Percentiles rank a stretch among this genome's conserved stretches.
phyloP scores from a whole-genome alignment of 768 basidiomycete genomes.

The Hypsizygus marmoreus region DNA sequence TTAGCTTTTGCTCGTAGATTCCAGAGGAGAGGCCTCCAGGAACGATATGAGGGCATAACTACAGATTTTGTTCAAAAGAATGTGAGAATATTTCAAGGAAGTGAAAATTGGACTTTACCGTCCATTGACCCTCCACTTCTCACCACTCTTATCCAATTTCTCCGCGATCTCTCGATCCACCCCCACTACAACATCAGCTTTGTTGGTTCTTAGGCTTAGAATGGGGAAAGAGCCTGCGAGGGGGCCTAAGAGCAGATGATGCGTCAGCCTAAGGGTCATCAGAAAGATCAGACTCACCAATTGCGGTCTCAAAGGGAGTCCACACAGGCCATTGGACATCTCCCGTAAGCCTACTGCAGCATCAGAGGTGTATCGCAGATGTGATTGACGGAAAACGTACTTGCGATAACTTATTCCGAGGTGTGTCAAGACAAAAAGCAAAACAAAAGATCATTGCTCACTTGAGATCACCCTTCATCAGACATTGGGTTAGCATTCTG shows the following conservation, averaged over 20 bases:
- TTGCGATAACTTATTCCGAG: constrained; percentile 68
- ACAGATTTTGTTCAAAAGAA: not conserved
- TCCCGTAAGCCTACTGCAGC: constrained; percentile 69
- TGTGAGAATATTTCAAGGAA: not conserved
- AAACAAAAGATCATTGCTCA: constrained; percentile 39
- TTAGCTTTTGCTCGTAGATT: too few relatives aligned
- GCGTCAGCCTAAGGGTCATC: not conserved
- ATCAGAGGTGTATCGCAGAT: not conserved
- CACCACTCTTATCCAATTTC: constrained; percentile 60
- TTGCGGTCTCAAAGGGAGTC: constrained; percentile 70
- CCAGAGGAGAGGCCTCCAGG: constrained; percentile 6
- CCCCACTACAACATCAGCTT: constrained; percentile 93
- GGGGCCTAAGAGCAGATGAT: constrained; percentile 46
- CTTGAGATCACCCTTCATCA: constrained; percentile 97
- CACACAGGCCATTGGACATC: constrained; percentile 87
- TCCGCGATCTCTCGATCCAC: constrained; percentile 70
- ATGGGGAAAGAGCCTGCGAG: constrained; percentile 79
- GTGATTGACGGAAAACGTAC: constrained; percentile 42
- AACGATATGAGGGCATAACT: constrained; percentile 46
- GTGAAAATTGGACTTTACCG: constrained; percentile 49
- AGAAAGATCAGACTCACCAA: constrained; percentile 49
- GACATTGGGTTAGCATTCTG: too few relatives aligned
- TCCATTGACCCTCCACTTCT: constrained; percentile 80
- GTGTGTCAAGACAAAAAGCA: not conserved
- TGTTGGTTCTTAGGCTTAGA: constrained; percentile 88